Evolutionary conservation across 108 stramenopile species (phyloP).

Genomic region (Cyclotella kingstonii): DNA sequence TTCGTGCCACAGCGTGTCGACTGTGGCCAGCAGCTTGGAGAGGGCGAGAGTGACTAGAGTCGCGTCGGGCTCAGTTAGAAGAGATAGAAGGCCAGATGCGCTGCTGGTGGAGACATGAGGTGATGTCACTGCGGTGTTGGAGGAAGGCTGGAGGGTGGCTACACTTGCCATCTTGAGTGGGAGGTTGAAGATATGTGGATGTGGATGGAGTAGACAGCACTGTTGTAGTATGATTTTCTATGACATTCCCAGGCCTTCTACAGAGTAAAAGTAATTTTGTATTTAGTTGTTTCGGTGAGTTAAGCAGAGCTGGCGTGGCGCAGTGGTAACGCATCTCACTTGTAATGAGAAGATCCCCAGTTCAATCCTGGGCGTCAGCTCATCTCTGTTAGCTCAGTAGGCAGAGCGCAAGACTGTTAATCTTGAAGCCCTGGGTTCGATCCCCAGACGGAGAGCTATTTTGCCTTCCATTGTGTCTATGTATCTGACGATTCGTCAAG

Average conservation of each 20-base stretch:
- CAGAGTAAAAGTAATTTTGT: background rate
- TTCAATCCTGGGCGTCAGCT: conserved; percentile 60
- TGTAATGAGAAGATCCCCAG: conserved; percentile 72
- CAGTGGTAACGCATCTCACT: conserved; percentile 73
- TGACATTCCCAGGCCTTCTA: background rate
- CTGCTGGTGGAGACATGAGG: conserved; percentile 40
- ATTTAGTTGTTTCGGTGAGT: background rate
- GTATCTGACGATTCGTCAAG: no score
- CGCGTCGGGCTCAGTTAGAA: conserved; percentile 68
- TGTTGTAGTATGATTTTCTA: background rate
- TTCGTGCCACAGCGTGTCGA: conserved; percentile 85
- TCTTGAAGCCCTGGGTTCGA: conserved; percentile 55
- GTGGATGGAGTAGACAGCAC: no score
- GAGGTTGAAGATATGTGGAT: no score
- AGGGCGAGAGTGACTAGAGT: conserved; percentile 58
- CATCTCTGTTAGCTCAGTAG: conserved; percentile 47
- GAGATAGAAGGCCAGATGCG: conserved; percentile 72
- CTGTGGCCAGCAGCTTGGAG: conserved; percentile 55
- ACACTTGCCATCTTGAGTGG: no score
- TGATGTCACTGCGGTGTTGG: no score
- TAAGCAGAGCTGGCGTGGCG: conserved; percentile 47
- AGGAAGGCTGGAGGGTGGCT: background rate
- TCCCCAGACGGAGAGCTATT: conserved; percentile 38
- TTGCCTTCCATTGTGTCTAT: no score
- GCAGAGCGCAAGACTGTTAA: conserved; percentile 67